Conservation (phyloP, 768 basidiomycete genomes). For the Tulasnella sp. region DNA sequence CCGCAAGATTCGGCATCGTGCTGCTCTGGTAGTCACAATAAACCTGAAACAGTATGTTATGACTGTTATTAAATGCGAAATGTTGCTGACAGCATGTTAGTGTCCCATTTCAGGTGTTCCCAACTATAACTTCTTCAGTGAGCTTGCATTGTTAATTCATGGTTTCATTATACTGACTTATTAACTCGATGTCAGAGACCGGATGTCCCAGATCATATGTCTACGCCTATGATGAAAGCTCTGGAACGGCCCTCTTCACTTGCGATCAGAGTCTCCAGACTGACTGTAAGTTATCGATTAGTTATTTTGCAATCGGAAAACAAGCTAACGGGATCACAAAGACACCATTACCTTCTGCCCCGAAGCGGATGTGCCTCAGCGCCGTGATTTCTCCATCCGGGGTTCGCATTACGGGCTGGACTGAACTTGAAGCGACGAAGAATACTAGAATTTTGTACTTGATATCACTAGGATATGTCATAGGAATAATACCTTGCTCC, state of each 20-base stretch:
- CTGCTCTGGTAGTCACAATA: conserved; percentile 19
- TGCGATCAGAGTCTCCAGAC: conserved; percentile 3
- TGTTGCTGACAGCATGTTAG: too few species aligned
- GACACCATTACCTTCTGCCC: conserved; percentile 18
- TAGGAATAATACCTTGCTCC: too few species aligned
- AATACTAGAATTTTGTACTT: too few species aligned
- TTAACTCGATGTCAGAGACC: background rate
- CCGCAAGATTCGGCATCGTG: conserved; percentile 18
- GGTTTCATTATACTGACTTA: background rate
- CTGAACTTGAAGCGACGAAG: too few species aligned
- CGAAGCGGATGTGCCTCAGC: too few species aligned
- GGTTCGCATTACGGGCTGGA: too few species aligned
- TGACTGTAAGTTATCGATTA: conserved; percentile 7
- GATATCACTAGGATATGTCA: too few species aligned
- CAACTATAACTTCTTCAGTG: conserved; percentile 18
- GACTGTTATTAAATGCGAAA: too few species aligned
- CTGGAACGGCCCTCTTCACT: conserved; percentile 14
- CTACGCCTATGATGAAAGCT: conserved; percentile 18
- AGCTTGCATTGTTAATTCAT: background rate
- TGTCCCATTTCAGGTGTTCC: conserved; percentile 17
- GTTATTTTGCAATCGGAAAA: background rate
- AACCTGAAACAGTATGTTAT: conserved; percentile 19
- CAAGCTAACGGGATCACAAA: background rate
- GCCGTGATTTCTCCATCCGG: too few species aligned
- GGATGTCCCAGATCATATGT: conserved; percentile 16